phyloP scores from a whole-genome alignment of 148 eudicot genomes.

The Silene conica region DNA sequence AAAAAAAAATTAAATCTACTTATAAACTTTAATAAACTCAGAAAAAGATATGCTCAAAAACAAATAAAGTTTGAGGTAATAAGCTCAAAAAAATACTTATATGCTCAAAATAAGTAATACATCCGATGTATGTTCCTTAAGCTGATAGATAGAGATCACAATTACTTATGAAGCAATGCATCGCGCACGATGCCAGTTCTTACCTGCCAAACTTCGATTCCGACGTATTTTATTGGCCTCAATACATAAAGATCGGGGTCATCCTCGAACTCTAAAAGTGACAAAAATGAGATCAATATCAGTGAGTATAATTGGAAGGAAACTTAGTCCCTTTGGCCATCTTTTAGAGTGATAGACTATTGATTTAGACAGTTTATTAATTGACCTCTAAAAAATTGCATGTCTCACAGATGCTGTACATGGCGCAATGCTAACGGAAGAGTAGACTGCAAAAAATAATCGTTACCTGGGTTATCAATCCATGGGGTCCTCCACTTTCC shows the following conservation, averaged over 20 bases:
- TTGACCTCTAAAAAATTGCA: too few species aligned
- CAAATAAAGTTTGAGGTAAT: too few species aligned
- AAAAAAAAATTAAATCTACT: too few species aligned
- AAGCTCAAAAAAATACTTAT: too few species aligned
- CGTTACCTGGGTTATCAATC: constrained; percentile 90
- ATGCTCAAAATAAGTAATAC: too few species aligned
- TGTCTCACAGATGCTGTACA: too few species aligned
- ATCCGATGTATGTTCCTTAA: too few species aligned
- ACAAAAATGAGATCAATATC: background rate
- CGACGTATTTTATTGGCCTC: constrained; percentile 84
- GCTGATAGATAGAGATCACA: background rate
- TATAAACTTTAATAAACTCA: too few species aligned
- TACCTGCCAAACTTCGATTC: constrained; percentile 99
- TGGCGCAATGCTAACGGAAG: background rate
- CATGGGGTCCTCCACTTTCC: constrained; percentile 98
- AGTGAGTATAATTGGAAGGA: constrained; percentile 1
- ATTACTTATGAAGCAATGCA: background rate
- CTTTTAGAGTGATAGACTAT: too few species aligned
- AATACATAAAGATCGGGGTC: constrained; percentile 95
- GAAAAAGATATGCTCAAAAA: too few species aligned
- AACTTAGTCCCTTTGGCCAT: background rate
- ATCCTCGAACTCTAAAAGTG: constrained; percentile 77
- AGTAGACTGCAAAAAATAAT: background rate
- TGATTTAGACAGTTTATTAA: too few species aligned
- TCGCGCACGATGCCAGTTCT: constrained; percentile 6